phyloP scores from a whole-genome alignment of 805 yeast species.

The Candida chilensis region DNA sequence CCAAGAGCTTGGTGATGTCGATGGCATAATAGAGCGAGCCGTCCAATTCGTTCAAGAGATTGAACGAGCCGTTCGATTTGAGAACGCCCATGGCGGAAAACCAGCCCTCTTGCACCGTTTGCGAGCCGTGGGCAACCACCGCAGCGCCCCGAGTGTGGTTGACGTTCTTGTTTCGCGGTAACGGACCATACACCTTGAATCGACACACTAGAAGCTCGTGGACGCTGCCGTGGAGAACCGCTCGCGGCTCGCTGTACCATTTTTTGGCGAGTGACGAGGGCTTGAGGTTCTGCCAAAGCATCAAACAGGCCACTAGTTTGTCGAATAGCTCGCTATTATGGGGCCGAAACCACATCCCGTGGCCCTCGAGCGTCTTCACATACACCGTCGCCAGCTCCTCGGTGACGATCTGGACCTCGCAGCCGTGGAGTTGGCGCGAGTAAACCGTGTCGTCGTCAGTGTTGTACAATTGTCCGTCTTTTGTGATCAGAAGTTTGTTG shows the following conservation, averaged over 20 bases:
- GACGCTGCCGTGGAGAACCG: conserved; percentile 9
- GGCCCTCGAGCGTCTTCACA: too few relatives aligned
- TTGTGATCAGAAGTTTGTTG: too few relatives aligned
- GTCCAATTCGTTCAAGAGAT: conserved; percentile 53
- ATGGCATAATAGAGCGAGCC: conserved; percentile 53
- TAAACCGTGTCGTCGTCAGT: too few relatives aligned
- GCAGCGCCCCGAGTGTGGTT: too few relatives aligned
- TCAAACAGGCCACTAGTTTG: conserved; percentile 25
- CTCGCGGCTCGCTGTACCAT: conserved; percentile 30
- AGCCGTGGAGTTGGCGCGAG: too few relatives aligned
- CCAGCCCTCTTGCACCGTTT: conserved; percentile 46
- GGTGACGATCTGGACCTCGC: too few relatives aligned
- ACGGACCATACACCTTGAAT: conserved; percentile 58
- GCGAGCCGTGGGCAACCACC: conserved; percentile 8
- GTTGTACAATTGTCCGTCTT: too few relatives aligned
- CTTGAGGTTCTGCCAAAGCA: conserved; percentile 41
- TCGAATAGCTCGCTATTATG: conserved; percentile 26
- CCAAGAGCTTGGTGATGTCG: conserved; percentile 39
- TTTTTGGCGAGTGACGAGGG: conserved; percentile 38
- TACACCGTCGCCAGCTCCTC: too few relatives aligned
- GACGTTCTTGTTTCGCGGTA: conserved; percentile 30
- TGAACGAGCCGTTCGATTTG: conserved; percentile 52
- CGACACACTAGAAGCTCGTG: conserved; percentile 49
- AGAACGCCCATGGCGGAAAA: conserved; percentile 64
- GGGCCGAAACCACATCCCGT: too few relatives aligned